Base-by-base conservation (phyloP, 2,329 filamentous ascomycete genomes). In the Mycosphaerella sp. region DNA sequence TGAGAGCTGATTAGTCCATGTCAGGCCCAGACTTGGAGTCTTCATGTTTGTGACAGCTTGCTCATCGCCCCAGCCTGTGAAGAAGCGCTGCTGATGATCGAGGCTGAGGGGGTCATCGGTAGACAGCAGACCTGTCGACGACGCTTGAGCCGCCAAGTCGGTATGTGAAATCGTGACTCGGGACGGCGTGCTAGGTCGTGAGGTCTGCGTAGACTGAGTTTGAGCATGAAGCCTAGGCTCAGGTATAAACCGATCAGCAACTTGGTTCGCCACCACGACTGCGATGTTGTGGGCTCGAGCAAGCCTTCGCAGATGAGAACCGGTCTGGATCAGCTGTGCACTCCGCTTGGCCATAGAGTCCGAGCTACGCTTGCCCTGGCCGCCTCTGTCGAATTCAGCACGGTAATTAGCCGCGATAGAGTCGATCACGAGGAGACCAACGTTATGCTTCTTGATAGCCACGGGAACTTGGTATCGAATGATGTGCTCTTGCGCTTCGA, bases 401-500 rank as follows among this genome's bases (percentile, higher is more conserved):
- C 93, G 85, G 70, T 93, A 98, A 70, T 98, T 98, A 53, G 93
- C 89, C 0, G 93, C 90, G 25, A 98, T 85, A 4, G 87, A 95
- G 72, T 98, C 93, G 28, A 98, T 73, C 12, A 97, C 79, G 1
- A 98, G 72, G 1, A 98, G 78, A 2, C 91, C 89, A 46, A 95
- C 76, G 55, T 84, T 78, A 68, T 88, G 82, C 41, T 87, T 81
- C 58, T 79, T 74, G 16, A 95, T 81, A 25, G 89, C 84, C 14
- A 95, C 85, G 1, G 93, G 93, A 5, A 97, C 83, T 68, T 98
- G 93, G 70, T 88, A 97, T 58, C 83, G 84, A 21, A 97, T 75
- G 64, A 98, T 95, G 70, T 97, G 91, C 53, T 97, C 91, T 70
- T 98, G 93, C 0, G 87, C 85, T 70, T 97, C 93, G 50, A 97